phyloP scores from a whole-genome alignment of 2,329 filamentous ascomycete species.

The Pseudopyricularia cyperi region DNA sequence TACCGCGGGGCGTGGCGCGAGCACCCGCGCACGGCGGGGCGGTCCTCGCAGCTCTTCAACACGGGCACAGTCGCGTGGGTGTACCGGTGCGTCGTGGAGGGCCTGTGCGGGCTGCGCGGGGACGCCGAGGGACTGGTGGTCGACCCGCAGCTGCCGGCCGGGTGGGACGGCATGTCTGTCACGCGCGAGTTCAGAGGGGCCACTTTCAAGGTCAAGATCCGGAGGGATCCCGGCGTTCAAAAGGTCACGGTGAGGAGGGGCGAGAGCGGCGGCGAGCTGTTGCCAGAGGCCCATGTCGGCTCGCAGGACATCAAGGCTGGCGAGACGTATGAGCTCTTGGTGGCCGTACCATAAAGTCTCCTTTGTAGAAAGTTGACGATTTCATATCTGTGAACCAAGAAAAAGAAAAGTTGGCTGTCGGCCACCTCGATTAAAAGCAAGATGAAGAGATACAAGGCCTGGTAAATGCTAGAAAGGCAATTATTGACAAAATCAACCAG shows the following conservation, averaged over 20 bases:
- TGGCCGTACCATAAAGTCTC: conserved; percentile 12
- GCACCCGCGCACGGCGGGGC: conserved; percentile 37
- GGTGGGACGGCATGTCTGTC: conserved; percentile 33
- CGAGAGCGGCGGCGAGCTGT: conserved; percentile 18
- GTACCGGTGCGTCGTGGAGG: conserved; percentile 41
- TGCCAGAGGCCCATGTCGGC: conserved; percentile 27
- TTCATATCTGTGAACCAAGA: too few relatives aligned
- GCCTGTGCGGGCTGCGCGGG: conserved; percentile 38
- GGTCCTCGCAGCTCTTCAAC: conserved; percentile 44
- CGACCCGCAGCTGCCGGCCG: conserved; percentile 34
- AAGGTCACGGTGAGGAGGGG: conserved; percentile 26
- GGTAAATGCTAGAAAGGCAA: too few relatives aligned
- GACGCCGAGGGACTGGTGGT: conserved; percentile 26
- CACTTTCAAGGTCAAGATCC: conserved; percentile 31
- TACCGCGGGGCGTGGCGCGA: conserved; percentile 37
- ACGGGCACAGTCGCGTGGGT: conserved; percentile 45
- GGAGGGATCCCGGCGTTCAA: conserved; percentile 22
- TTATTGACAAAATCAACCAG: too few relatives aligned
- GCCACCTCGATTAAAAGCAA: too few relatives aligned
- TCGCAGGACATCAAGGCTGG: conserved; percentile 22
- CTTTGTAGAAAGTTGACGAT: too few relatives aligned
- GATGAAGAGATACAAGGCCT: too few relatives aligned
- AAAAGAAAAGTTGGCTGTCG: too few relatives aligned
- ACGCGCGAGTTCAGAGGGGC: conserved; percentile 36
- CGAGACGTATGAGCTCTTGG: conserved; percentile 28